A percentile compares a stretch with the other conserved stretches of the same genome.
Conservation (phyloP, 805 yeast genomes). For the Candida nemodendra region DNA sequence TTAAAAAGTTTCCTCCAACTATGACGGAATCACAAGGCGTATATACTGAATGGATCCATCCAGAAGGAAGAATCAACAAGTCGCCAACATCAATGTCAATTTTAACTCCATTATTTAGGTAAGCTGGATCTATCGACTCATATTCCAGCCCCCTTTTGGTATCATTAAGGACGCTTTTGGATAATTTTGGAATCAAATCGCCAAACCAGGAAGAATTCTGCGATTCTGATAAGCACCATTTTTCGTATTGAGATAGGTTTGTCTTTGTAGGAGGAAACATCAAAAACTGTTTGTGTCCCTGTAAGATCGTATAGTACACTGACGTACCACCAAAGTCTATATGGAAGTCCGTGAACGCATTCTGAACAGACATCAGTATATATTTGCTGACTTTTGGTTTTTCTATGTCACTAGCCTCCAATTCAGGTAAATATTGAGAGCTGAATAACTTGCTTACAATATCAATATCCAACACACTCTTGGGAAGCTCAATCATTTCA, state of each 20-base stretch:
- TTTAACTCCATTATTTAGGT: conserved; percentile 37
- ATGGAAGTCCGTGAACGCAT: conserved; percentile 87
- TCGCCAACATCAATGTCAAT: conserved; percentile 55
- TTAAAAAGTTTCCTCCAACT: conserved; percentile 85
- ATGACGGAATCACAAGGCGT: conserved; percentile 81
- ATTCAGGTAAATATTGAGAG: conserved; percentile 11
- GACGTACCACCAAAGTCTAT: conserved; percentile 92
- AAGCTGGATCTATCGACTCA: conserved; percentile 19
- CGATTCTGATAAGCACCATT: conserved; percentile 69
- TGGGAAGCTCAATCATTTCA: conserved; percentile 56
- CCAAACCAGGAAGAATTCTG: conserved; percentile 69
- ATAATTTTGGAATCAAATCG: conserved; percentile 37
- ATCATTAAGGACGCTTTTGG: conserved; percentile 6
- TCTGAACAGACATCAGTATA: conserved; percentile 79
- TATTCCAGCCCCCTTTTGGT: background rate
- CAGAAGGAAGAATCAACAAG: conserved; percentile 79
- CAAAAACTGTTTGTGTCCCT: conserved; percentile 73
- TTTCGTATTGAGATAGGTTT: conserved; percentile 59
- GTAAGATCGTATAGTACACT: conserved; percentile 78
- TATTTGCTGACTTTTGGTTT: conserved; percentile 70
- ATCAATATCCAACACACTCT: conserved; percentile 62
- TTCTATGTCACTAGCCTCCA: conserved; percentile 20
- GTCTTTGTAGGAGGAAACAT: conserved; percentile 73
- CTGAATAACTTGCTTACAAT: conserved; percentile 68
- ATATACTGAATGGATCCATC: conserved; percentile 90